Base-by-base conservation (phyloP, 257 asterid genomes). In the Catharanthus roseus region DNA sequence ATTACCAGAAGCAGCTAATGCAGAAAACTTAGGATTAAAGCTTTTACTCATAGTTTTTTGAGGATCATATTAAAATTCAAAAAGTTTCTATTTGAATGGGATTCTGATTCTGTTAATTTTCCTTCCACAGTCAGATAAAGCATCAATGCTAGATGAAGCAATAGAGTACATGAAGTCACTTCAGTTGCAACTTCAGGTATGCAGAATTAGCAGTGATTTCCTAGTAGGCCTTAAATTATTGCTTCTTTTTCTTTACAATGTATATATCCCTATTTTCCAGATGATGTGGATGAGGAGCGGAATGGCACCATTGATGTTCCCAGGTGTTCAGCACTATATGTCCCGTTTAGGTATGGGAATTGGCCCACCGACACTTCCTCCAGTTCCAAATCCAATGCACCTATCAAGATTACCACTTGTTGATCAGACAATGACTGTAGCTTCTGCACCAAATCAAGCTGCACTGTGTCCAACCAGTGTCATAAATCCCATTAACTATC, bases 211-310 rank as follows among this genome's bases (percentile, higher is more conserved):
- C 44, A 15, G 15, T 33, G 44, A 33, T 61, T 61, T 33, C 44
- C 5, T 21, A 33, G 66, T 19, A 19, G 23, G 11, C 6, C 8
- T 56, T 15, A 56, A 56, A 10, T 34, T 47, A 58, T 39, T 64
- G 33, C 16, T 65, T 38, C 50, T 44, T 47, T 75, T 16, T 10
- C 56, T n/a, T n/a, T n/a, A n/a, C n/a, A n/a, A n/a, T n/a, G n/a
- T n/a, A n/a, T n/a, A n/a, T n/a, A n/a, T n/a, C n/a, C n/a, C n/a
- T n/a, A n/a, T n/a, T n/a, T n/a, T n/a, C 57, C 77, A 91, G 97
- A 80, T 89, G 87, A 77, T 91, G 91, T 91, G 96, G 96, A 89
- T 91, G 91, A 91, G 95, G 61, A 82, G 89, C 77, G 96, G 92
- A 65, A 85, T 91, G 95, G 86, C 90, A 31, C 86, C 90, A 5